Evolutionary conservation across 176 grass and related monocot species (phyloP).

Genomic region (Carex cristatella): DNA sequence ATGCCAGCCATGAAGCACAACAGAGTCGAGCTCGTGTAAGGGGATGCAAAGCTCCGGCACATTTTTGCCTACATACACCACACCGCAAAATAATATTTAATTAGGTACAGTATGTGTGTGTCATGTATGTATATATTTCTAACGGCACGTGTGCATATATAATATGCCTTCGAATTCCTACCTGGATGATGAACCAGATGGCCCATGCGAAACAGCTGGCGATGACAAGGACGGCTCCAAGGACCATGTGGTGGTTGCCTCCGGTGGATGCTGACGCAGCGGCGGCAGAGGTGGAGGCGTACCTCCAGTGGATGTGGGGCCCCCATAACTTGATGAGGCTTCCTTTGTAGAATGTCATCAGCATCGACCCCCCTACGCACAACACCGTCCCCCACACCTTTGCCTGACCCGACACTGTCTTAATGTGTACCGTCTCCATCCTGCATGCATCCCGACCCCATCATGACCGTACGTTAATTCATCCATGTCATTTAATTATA

Average conservation of each 20-base stretch:
- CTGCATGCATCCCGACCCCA: not conserved
- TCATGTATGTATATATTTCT: no score
- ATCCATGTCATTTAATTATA: not conserved
- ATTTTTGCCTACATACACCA: constrained; percentile 42
- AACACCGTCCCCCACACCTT: constrained; percentile 31
- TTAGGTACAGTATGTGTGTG: no score
- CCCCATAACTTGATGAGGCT: constrained; percentile 31
- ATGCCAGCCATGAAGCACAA: constrained; percentile 64
- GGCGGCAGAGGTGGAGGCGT: not conserved
- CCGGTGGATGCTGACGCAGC: not conserved
- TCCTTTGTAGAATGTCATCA: constrained; percentile 39
- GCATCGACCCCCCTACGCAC: constrained; percentile 34
- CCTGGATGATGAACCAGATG: constrained; percentile 84
- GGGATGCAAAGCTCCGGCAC: constrained; percentile 59
- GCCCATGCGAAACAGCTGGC: constrained; percentile 67
- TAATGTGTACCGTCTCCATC: constrained; percentile 41
- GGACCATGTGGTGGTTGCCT: constrained; percentile 19
- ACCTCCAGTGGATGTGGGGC: constrained; percentile 47
- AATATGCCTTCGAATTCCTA: not conserved
- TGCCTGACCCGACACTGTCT: constrained; percentile 32
- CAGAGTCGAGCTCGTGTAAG: constrained; percentile 75
- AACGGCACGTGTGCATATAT: no score
- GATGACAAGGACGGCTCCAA: constrained; percentile 63
- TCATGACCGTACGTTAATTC: not conserved
- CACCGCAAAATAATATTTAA: no score